Evolutionary conservation across 352 stramenopile genomes (phyloP).

Genomic region (Globisporangium cylindrosporum): DNA sequence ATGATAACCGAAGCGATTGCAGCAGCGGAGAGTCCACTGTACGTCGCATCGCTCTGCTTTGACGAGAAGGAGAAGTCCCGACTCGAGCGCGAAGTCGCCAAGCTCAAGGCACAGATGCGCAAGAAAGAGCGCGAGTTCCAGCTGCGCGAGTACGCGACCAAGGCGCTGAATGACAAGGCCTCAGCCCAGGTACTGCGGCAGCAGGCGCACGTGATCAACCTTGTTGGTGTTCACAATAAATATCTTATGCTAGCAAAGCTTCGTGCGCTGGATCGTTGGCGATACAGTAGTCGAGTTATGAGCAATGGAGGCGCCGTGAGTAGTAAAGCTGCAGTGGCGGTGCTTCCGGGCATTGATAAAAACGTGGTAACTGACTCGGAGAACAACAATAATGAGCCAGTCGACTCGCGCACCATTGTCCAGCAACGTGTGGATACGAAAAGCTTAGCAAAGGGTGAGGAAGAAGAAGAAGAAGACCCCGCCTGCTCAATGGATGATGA

Average conservation of each 20-base stretch:
- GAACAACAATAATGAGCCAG: conserved; percentile 2
- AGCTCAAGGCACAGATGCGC: conserved; percentile 31
- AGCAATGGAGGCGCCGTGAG: not conserved
- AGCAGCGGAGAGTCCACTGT: conserved; percentile 12
- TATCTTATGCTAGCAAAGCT: conserved; percentile 22
- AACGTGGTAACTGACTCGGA: conserved; percentile 9
- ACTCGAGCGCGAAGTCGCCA: conserved; percentile 36
- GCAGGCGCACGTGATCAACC: conserved; percentile 33
- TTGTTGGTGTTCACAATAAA: conserved; percentile 31
- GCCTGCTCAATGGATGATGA: conserved; percentile 11
- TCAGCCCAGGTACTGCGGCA: conserved; percentile 15
- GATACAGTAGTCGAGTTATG: conserved; percentile 2
- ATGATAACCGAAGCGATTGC: not conserved
- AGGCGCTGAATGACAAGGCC: conserved; percentile 14
- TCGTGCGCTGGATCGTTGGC: conserved; percentile 36
- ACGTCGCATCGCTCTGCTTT: conserved; percentile 19
- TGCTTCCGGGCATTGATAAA: not conserved
- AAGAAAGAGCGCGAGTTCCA: conserved; percentile 35
- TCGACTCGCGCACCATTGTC: not conserved
- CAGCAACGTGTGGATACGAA: not conserved
- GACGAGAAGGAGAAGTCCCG: conserved; percentile 33
- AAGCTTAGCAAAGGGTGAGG: not conserved
- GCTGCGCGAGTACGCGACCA: conserved; percentile 15
- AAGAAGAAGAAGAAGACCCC: conserved; percentile 1
- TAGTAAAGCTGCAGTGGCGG: not conserved